Conservation (phyloP, 768 basidiomycete genomes). For the Tricholoma matsutake region DNA sequence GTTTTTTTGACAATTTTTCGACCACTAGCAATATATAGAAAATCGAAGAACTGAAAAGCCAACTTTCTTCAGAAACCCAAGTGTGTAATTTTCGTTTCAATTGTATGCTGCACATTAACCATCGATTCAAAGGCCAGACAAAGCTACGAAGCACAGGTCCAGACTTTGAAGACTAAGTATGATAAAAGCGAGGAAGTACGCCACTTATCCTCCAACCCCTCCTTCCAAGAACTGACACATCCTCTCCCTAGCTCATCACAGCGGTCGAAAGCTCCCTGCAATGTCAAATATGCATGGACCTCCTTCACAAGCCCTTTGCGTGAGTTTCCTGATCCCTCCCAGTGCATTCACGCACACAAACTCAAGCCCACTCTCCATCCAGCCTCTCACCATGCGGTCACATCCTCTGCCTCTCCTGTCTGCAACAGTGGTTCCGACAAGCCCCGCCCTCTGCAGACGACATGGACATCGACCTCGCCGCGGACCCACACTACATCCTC, state of each 20-base stretch:
- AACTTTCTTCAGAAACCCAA: constrained; percentile 35
- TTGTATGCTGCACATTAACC: constrained; percentile 1
- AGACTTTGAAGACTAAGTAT: constrained; percentile 42
- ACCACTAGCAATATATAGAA: constrained; percentile 30
- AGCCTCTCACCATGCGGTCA: constrained; percentile 78
- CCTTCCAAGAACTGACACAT: neutral
- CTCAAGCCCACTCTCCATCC: neutral
- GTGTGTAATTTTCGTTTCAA: constrained; percentile 24
- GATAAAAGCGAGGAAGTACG: constrained; percentile 58
- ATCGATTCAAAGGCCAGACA: constrained; percentile 34
- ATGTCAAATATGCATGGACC: constrained; percentile 79
- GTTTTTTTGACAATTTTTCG: constrained; percentile 6
- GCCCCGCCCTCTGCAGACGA: constrained; percentile 48
- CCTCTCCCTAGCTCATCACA: constrained; percentile 41
- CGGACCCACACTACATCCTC: constrained; percentile 45
- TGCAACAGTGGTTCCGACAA: constrained; percentile 76
- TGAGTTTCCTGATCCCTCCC: constrained; percentile 32
- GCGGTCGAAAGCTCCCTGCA: constrained; percentile 57
- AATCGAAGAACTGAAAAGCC: constrained; percentile 49
- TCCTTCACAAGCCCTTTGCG: constrained; percentile 63
- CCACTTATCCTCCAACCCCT: neutral
- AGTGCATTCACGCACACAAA: too few relatives aligned
- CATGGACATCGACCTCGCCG: constrained; percentile 31
- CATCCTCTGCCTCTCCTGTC: constrained; percentile 66
- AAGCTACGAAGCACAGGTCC: constrained; percentile 43